phyloP scores from a whole-genome alignment of 306 rosid genomes.

The Malus asiatica region DNA sequence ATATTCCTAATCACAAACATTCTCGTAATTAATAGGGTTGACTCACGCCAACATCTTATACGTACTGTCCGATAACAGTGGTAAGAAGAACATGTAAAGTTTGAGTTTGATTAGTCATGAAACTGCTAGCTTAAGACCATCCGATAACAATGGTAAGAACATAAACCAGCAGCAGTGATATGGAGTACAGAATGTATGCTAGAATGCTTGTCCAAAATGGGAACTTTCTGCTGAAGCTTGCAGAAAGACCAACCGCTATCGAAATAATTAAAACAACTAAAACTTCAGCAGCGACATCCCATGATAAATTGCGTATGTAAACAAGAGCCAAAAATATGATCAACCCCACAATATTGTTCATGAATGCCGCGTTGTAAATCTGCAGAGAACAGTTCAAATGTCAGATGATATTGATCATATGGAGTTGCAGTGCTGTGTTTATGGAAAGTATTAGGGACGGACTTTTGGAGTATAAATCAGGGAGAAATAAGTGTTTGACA shows the following conservation, averaged over 20 bases:
- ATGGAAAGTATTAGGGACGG: not conserved
- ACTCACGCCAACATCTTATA: no score
- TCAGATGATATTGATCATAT: not conserved
- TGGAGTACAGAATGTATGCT: slow-evolving; percentile 22
- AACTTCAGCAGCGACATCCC: slow-evolving; percentile 27
- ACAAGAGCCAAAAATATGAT: slow-evolving; percentile 27
- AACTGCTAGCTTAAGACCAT: slow-evolving; percentile 18
- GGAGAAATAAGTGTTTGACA: not conserved
- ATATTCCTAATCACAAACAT: no score
- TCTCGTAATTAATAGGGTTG: no score
- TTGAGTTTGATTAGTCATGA: not conserved
- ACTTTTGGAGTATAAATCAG: not conserved
- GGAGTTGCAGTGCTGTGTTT: not conserved
- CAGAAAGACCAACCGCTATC: slow-evolving; percentile 8
- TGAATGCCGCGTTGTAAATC: slow-evolving; percentile 32
- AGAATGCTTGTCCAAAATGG: slow-evolving; percentile 30
- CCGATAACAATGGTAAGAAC: slow-evolving; percentile 16
- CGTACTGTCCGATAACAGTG: no score
- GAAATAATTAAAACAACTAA: slow-evolving; percentile 26
- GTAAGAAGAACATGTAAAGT: not conserved
- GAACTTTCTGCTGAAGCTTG: slow-evolving; percentile 22
- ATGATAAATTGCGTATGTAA: slow-evolving; percentile 22
- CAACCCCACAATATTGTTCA: slow-evolving; percentile 33
- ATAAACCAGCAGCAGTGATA: slow-evolving; percentile 26
- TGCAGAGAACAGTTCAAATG: slow-evolving; percentile 7